Evolutionary conservation across 768 basidiomycete genomes (phyloP), one percentile per base, ranked within the genome.

Genomic region (Termitomyces sp.): DNA sequence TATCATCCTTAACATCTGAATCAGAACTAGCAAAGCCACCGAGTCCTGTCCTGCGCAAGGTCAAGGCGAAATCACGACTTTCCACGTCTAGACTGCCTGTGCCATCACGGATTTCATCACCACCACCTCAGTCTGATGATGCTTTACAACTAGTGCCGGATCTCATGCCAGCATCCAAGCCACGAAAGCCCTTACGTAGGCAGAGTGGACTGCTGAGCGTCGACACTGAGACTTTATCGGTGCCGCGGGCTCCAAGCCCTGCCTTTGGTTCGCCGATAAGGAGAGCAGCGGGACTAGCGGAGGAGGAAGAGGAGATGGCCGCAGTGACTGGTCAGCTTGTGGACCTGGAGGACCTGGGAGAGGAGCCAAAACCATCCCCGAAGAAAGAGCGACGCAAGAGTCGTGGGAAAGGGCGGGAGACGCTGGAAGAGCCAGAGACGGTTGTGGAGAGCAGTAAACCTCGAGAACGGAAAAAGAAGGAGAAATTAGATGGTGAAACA

Each of bases 251-350:
- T 31, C 78, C 84, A 1, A 90, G 88, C 64, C 89, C 88, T 3
- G 86, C 86, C 1, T 85, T 87, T 65, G 88, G 86, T 6, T 87
- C 85, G 2, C 86, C 87, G 36, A 77, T 81, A 36, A 79, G 84
- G 49, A 73, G 81, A 64, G 79, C 81, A 60, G 84, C 85, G 12
- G 85, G 79, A 0, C 68, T 83, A 10, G 85, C 82, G 5, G 84
- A 83, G 60, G 84, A 86, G 42, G 86, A 83, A 58, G 87, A 87
- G 63, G 77, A 79, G 60, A 70, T 73, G 45, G 78, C 72, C 14
- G 78, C 71, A 14, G 70, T 71, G 7, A 65, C 69, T 48, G 73
- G 70, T 11, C 75, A 73, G 40, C 57, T 77, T 15, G 74, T 71
- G 36, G 69, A 73, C 49, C 70, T 78, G 52, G 79, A 68, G 15